A percentile compares a stretch with the other conserved stretches of the same genome.
phyloP scores from a whole-genome alignment of 148 eudicot species.

The Fagopyrum homotropicum region DNA sequence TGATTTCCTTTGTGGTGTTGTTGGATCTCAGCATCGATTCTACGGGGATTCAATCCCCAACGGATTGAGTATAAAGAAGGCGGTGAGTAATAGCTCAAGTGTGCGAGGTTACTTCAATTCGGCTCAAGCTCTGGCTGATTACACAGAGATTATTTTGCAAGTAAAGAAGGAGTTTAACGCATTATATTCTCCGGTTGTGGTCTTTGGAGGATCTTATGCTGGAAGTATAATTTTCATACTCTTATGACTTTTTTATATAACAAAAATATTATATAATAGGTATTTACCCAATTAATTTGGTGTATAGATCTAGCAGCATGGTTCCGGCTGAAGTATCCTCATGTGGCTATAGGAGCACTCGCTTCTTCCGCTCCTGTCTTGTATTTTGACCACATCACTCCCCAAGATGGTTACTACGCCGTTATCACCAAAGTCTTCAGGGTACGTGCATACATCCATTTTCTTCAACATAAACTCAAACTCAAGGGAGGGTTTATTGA shows the following conservation, averaged over 20 bases:
- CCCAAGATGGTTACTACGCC: conserved; percentile 58
- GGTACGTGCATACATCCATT: conserved; percentile 18
- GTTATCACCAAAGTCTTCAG: conserved; percentile 68
- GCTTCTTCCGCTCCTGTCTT: conserved; percentile 92
- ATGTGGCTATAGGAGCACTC: conserved; percentile 75
- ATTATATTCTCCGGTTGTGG: conserved; percentile 72
- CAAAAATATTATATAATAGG: too few relatives aligned
- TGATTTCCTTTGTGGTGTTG: background rate
- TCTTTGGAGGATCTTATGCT: conserved; percentile 96
- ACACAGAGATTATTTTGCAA: conserved; percentile 57
- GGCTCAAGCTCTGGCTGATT: conserved; percentile 88
- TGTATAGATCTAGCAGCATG: conserved; percentile 69
- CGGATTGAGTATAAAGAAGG: conserved; percentile 49
- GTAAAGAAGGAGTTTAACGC: conserved; percentile 66
- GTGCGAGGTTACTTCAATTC: conserved; percentile 66
- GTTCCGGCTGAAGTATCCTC: conserved; percentile 95
- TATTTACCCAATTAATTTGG: background rate
- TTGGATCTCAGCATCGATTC: conserved; percentile 56
- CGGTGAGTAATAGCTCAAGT: conserved; percentile 45
- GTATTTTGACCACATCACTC: conserved; percentile 70
- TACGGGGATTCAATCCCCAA: conserved; percentile 92
- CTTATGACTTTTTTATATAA: background rate
- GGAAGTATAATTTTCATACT: conserved; percentile 62
- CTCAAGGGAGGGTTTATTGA: background rate
- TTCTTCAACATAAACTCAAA: background rate